Conservation (phyloP, 139 green algal genomes). For the Eudorina sp. region DNA sequence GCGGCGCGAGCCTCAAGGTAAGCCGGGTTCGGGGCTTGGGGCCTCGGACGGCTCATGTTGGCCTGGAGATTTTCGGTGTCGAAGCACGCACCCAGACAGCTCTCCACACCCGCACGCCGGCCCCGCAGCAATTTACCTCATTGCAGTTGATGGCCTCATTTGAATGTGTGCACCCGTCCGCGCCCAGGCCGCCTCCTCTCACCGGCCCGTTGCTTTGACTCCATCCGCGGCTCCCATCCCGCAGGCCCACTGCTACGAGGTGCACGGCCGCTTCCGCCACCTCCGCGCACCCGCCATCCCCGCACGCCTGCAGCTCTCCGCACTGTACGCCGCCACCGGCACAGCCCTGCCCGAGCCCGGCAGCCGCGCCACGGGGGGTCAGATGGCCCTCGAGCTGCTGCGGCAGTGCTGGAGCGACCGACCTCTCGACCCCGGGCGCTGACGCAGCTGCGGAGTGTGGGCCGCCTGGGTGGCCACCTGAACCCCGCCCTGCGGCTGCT, state of each 20-base stretch:
- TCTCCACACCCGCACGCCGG: too few species aligned
- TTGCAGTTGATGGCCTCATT: too few species aligned
- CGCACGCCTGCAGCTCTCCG: constrained; percentile 74
- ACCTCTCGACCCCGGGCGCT: constrained; percentile 56
- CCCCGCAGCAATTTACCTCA: too few species aligned
- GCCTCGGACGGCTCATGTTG: too few species aligned
- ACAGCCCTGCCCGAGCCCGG: constrained; percentile 65
- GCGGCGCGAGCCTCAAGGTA: background rate
- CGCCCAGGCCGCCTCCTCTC: too few species aligned
- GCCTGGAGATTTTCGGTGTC: too few species aligned
- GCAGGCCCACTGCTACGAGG: constrained; percentile 63
- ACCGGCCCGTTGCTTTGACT: too few species aligned
- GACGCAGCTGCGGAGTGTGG: constrained; percentile 43
- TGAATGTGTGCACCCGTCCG: too few species aligned
- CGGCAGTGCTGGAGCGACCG: constrained; percentile 62
- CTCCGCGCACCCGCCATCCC: constrained; percentile 47
- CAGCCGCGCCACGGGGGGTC: constrained; percentile 60
- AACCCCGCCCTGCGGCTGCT: constrained; percentile 58
- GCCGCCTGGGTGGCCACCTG: constrained; percentile 45
- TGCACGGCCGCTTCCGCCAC: constrained; percentile 68
- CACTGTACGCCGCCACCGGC: constrained; percentile 71
- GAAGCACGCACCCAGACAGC: too few species aligned
- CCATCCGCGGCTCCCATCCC: too few species aligned
- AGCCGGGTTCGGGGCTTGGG: too few species aligned
- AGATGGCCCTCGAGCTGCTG: constrained; percentile 67